phyloP scores from a whole-genome alignment of 345 rosid genomes.

The Zanthoxylum bungeanum region DNA sequence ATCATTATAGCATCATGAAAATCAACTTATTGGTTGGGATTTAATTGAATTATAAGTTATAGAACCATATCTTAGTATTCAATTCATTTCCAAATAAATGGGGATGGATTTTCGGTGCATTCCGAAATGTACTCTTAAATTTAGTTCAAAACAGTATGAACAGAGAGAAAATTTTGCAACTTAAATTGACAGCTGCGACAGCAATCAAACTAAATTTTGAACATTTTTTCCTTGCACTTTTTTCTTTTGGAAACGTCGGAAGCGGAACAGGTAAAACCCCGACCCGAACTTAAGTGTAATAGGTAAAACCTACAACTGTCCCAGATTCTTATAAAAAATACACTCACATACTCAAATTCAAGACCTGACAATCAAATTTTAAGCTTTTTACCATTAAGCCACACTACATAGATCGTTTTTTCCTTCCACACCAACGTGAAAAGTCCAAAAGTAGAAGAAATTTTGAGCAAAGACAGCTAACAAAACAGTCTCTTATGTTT shows the following conservation, averaged over 20 bases:
- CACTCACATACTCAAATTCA: too few relatives aligned
- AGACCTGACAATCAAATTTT: too few relatives aligned
- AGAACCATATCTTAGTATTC: neutral
- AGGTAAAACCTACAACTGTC: too few relatives aligned
- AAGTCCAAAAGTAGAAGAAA: neutral
- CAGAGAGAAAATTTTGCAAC: neutral
- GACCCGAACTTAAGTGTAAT: too few relatives aligned
- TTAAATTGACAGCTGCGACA: neutral
- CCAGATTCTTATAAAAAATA: too few relatives aligned
- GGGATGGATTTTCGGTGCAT: neutral
- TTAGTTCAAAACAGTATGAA: neutral
- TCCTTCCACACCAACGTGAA: neutral
- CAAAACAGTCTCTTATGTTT: neutral
- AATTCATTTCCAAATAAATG: neutral
- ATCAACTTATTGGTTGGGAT: neutral
- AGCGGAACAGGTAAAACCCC: too few relatives aligned
- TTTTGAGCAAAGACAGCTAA: neutral
- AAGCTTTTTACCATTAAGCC: too few relatives aligned
- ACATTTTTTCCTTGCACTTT: too few relatives aligned
- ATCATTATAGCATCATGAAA: neutral
- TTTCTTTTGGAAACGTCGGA: too few relatives aligned
- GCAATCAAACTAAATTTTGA: neutral
- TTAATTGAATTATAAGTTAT: neutral
- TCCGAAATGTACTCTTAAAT: neutral
- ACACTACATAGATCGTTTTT: too few relatives aligned